Conservation (phyloP, 441 rosid genomes). For the Euphorbia celastroides region DNA sequence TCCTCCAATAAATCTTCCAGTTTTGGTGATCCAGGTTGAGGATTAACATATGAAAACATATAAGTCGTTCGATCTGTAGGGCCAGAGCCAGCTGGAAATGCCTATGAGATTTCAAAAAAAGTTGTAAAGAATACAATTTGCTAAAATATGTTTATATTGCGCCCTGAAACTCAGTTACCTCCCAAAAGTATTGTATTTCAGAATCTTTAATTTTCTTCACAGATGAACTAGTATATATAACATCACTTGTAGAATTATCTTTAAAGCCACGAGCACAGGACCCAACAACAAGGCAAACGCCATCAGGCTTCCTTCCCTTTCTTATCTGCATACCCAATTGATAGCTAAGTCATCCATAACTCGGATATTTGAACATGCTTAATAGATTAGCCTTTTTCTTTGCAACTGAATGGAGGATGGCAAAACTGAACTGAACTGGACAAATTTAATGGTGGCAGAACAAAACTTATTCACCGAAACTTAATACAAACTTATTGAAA, state of each 20-base stretch:
- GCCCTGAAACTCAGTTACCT: conserved; percentile 43
- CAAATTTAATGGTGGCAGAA: too few species aligned
- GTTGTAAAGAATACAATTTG: conserved; percentile 7
- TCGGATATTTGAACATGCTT: background rate
- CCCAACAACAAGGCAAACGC: conserved; percentile 95
- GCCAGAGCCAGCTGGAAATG: conserved; percentile 97
- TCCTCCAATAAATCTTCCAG: conserved; percentile 85
- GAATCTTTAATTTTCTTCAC: conserved; percentile 60
- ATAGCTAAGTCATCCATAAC: conserved; percentile 9
- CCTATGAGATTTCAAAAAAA: conserved; percentile 41
- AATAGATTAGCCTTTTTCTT: too few species aligned
- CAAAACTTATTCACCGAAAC: too few species aligned
- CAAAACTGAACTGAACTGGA: too few species aligned
- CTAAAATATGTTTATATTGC: conserved; percentile 1
- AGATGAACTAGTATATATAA: conserved; percentile 76
- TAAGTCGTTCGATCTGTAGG: conserved; percentile 84
- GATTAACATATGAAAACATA: conserved; percentile 91
- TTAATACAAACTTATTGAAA: too few species aligned
- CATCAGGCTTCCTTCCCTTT: conserved; percentile 83
- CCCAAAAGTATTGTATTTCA: conserved; percentile 85
- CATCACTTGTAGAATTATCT: conserved; percentile 72
- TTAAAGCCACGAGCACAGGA: conserved; percentile 86
- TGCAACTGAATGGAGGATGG: too few species aligned
- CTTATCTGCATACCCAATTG: conserved; percentile 49
- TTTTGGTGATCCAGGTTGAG: conserved; percentile 72